A percentile compares a stretch with the other conserved stretches of the same genome.
These are phyloP conservation scores for Digitaria exilis DNA, from an alignment of 202 grass and related monocot genomes.

Conservation along the genomic window DNA sequence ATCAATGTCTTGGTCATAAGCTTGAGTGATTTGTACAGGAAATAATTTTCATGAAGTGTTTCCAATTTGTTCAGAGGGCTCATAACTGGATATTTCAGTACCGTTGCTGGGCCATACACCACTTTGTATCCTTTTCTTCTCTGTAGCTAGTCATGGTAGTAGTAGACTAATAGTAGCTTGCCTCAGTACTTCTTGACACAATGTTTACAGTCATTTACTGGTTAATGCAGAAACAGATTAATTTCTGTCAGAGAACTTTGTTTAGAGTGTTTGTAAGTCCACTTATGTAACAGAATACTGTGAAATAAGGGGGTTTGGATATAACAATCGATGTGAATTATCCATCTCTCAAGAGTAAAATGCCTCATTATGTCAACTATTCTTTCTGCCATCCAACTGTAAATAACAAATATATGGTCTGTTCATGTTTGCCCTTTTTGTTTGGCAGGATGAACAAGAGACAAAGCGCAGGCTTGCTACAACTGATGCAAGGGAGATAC, in stretches of 20 bases:
- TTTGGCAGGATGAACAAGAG: conserved; percentile 71
- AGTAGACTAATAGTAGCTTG: not conserved
- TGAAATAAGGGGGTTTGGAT: not conserved
- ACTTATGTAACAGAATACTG: not conserved
- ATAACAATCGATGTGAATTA: not conserved
- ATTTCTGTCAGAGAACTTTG: not conserved
- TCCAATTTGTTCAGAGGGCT: not conserved
- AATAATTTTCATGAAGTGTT: not conserved
- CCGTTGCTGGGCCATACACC: not conserved
- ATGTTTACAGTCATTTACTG: not conserved
- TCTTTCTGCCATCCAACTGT: not conserved
- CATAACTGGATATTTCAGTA: not conserved
- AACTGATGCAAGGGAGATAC: conserved; percentile 76
- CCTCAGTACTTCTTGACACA: not conserved
- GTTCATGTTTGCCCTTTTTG: conserved; percentile 23
- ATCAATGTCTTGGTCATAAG: not conserved
- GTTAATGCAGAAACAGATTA: conserved; percentile 7
- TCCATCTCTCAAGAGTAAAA: not conserved
- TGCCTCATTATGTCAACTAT: not conserved
- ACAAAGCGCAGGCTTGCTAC: conserved; percentile 35
- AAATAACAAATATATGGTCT: not conserved
- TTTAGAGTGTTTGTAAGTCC: not conserved
- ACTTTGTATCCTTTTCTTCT: not conserved
- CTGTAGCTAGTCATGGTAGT: not conserved
- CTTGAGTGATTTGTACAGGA: not conserved